Conservation (phyloP, 2,329 filamentous ascomycete genomes). For the Seiridium cupressi region DNA sequence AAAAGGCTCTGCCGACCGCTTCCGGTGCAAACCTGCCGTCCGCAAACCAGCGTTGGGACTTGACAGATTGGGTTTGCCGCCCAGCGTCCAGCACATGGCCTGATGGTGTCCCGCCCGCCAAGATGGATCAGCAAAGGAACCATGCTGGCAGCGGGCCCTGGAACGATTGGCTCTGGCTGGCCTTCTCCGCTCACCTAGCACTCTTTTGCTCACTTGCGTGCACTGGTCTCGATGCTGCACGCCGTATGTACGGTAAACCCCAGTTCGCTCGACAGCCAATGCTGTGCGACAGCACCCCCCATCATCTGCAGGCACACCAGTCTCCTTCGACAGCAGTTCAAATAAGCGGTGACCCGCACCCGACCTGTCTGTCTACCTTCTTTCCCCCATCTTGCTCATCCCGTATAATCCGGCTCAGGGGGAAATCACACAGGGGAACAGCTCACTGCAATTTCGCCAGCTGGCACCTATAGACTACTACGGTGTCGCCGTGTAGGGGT, state of each 20-base stretch:
- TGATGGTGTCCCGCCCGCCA: neutral
- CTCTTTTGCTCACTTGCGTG: neutral
- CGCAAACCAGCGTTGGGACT: neutral
- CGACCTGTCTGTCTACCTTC: too few species aligned
- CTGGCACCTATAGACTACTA: neutral
- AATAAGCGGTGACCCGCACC: too few species aligned
- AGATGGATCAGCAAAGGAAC: neutral
- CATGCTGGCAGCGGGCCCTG: neutral
- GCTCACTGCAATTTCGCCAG: conserved; percentile 7
- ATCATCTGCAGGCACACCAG: neutral
- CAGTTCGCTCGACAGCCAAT: neutral
- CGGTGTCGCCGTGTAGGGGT: conserved; percentile 5
- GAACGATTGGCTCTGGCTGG: neutral
- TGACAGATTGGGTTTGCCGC: neutral
- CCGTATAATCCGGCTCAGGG: neutral
- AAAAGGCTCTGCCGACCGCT: neutral
- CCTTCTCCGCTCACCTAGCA: neutral
- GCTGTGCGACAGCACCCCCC: neutral
- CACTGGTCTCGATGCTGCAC: neutral
- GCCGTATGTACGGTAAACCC: neutral
- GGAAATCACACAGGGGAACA: neutral
- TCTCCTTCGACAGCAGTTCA: too few species aligned
- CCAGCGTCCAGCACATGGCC: neutral
- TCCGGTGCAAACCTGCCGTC: neutral
- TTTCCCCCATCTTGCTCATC: too few species aligned